Conservation (phyloP, 306 rosid genomes). For the Hippophae rhamnoides region DNA sequence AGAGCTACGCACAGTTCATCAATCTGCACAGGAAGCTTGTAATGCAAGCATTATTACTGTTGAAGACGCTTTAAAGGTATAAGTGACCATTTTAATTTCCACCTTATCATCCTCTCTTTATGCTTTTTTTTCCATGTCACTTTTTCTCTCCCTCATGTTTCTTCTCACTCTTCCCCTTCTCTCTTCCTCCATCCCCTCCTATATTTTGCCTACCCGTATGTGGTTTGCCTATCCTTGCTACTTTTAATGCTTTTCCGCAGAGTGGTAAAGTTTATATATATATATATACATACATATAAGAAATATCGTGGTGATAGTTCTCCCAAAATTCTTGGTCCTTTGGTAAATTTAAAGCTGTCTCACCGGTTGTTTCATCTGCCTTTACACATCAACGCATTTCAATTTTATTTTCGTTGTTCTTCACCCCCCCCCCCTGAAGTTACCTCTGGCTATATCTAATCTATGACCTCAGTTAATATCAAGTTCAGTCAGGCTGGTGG, state of each 20-base stretch:
- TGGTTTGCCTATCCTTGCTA: no score
- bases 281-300: no score
- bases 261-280: no score
- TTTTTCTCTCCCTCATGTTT: constrained; percentile 1
- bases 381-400: neutral
- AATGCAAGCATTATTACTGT: constrained; percentile 51
- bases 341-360: no score
- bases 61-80: constrained; percentile 74
- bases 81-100: no score
- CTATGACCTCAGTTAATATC: constrained; percentile 40
- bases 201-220: no score
- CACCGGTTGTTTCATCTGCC: neutral
- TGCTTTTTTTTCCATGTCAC: constrained; percentile 5
- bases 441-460: constrained; percentile 13
- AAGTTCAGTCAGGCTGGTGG: constrained; percentile 58
- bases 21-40: constrained; percentile 28
- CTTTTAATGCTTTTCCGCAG: no score
- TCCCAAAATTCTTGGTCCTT: no score
- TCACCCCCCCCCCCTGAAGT: neutral
- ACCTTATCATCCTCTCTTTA: neutral
- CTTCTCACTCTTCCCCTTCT: constrained; percentile 4
- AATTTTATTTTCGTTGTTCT: constrained; percentile 1
- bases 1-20: constrained; percentile 36
- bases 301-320: no score
- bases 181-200: no score